Evolutionary conservation across 2,329 filamentous ascomycete genomes (phyloP).

Genomic region (Neofusicoccum laricinum): DNA sequence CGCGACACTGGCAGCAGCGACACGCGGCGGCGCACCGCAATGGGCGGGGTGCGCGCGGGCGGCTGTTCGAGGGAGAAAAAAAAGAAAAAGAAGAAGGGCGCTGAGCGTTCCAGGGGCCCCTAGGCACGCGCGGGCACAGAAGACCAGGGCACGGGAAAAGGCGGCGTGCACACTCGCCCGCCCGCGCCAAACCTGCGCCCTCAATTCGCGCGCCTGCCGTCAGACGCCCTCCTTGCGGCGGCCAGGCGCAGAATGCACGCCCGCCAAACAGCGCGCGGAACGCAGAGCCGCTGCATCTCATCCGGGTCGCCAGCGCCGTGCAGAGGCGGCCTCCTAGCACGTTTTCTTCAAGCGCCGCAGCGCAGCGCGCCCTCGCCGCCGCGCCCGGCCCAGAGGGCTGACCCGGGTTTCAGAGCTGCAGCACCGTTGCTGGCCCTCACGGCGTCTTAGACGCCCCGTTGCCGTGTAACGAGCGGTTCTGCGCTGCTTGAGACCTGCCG

Average conservation of each 20-base stretch:
- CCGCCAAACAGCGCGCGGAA: not conserved
- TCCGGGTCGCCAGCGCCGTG: not conserved
- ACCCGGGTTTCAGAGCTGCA: constrained; percentile 17
- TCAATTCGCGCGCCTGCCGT: not conserved
- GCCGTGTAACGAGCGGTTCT: not conserved
- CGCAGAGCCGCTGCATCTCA: constrained; percentile 10
- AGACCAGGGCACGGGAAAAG: no score
- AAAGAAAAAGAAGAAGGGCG: not conserved
- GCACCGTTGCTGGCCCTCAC: constrained; percentile 8
- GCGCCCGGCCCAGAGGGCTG: constrained; percentile 6
- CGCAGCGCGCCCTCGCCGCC: not conserved
- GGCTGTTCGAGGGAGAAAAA: no score
- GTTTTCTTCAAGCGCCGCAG: constrained; percentile 15
- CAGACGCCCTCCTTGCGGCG: not conserved
- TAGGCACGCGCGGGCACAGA: not conserved
- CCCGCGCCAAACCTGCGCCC: no score
- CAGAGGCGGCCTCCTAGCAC: not conserved
- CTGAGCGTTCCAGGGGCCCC: constrained; percentile 1
- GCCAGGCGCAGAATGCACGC: no score
- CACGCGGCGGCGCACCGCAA: not conserved
- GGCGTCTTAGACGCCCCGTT: constrained; percentile 1
- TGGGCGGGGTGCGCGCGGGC: not conserved
- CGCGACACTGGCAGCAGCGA: not conserved
- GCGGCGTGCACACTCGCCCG: not conserved
- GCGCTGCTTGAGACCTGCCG: not conserved